phyloP scores from a whole-genome alignment of 2,329 filamentous ascomycete genomes.

The Aotearoamyces nothofagi region DNA sequence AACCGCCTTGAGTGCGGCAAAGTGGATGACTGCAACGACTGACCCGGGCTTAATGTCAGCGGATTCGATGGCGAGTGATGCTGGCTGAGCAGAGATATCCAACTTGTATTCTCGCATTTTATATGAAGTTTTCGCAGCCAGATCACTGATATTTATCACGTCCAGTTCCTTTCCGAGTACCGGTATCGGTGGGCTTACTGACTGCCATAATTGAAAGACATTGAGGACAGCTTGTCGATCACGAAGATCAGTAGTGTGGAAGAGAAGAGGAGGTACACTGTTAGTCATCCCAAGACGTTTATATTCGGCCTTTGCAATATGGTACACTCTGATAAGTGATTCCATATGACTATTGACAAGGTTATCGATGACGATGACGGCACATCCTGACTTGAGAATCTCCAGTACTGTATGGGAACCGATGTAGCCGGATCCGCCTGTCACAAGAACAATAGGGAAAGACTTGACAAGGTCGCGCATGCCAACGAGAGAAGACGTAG shows the following conservation, averaged over 20 bases:
- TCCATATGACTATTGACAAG: slow-evolving; percentile 25
- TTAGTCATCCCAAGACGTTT: slow-evolving; percentile 3
- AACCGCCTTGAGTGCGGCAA: slow-evolving; percentile 43
- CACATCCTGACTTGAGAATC: slow-evolving; percentile 35
- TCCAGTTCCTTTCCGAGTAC: neutral
- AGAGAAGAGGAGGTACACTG: slow-evolving; percentile 9
- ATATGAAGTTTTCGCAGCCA: slow-evolving; percentile 2
- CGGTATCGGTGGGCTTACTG: neutral
- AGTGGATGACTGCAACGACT: slow-evolving; percentile 54
- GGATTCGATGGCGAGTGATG: neutral
- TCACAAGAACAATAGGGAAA: slow-evolving; percentile 26
- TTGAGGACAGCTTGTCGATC: slow-evolving; percentile 6
- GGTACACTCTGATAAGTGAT: slow-evolving; percentile 8
- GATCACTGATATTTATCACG: slow-evolving; percentile 1
- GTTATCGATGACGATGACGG: slow-evolving; percentile 32
- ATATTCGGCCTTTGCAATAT: slow-evolving; percentile 9
- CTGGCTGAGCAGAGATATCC: neutral
- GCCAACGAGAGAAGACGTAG: no score
- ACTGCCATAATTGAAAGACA: slow-evolving; percentile 8
- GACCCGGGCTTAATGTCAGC: neutral
- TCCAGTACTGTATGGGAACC: slow-evolving; percentile 39
- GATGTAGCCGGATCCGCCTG: slow-evolving; percentile 39
- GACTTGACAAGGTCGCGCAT: slow-evolving; percentile 1
- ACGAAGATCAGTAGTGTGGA: slow-evolving; percentile 9
- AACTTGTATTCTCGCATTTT: slow-evolving; percentile 3